Evolutionary conservation across 139 green algal genomes (phyloP), one percentile per base, ranked within the genome.

Genomic region (Microglena sp.): DNA sequence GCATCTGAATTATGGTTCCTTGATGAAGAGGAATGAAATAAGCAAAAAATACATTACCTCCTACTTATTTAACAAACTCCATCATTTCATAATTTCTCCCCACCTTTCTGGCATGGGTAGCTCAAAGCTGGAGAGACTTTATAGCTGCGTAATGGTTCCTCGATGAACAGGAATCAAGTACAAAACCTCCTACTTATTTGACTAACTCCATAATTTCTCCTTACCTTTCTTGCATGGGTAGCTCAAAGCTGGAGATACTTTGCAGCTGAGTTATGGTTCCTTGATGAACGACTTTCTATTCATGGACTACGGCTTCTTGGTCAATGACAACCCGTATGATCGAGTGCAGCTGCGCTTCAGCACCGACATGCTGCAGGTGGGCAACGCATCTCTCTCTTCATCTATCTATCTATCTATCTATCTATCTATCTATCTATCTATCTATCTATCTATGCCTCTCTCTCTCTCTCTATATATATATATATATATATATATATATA

Each of bases 231-330:
- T 15, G 15, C 46, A 18, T 32, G 22, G 15, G 8, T 28, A 78
- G 63, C 34, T 81, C 1, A n/a, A 55, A 4, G 70, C 62, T 15
- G 80, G 83, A 1, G 79, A 91, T 68, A 66, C 77, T 0, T 60
- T 96, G 50, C 63, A 85, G 4, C 63, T 95, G 2, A 83, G 43
- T 56, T 96, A 96, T 66, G 90, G 90, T 44, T 30, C 67, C 11
- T 81, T 96, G 7, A 45, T 36, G 63, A 96, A 96, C 46, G 89
- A 96, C 74, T 87, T 91, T 35, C 64, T 96, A 24, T 73, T 96
- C 3, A 78, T 96, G 43, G 90, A 96, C 73, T 96, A 96, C 62
- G 84, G 87, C 34, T 96, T 96, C 66, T 36, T 96, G 0, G 53
- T 92, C 0, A 59, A 59, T 0, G 59, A 60, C 69, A 96, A 95